A percentile compares a stretch with the other conserved stretches of the same genome.
Evolutionary conservation across 2,329 filamentous ascomycete species (phyloP).

Genomic region (Hypoxylon sp.): DNA sequence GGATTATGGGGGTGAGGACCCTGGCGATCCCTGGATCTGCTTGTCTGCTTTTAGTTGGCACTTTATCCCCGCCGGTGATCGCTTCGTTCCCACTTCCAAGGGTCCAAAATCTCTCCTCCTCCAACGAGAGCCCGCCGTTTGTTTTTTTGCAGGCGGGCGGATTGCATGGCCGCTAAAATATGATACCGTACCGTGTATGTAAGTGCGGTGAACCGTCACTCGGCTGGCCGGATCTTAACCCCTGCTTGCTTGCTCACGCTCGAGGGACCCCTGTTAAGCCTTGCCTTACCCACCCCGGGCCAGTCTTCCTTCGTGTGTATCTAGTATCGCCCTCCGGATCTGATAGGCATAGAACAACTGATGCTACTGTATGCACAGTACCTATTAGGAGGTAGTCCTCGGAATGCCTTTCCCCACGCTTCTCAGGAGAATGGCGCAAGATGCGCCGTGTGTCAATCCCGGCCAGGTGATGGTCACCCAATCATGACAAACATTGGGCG

Average conservation of each 20-base stretch:
- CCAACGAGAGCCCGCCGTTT: slow-evolving; percentile 21
- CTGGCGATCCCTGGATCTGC: slow-evolving; percentile 35
- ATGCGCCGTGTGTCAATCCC: slow-evolving; percentile 26
- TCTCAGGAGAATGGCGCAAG: slow-evolving; percentile 24
- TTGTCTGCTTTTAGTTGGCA: slow-evolving; percentile 24
- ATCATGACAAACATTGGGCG: slow-evolving; percentile 26
- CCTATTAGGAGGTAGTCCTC: slow-evolving; percentile 24
- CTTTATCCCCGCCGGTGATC: slow-evolving; percentile 30
- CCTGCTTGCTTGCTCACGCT: slow-evolving; percentile 14
- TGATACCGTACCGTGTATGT: slow-evolving; percentile 10
- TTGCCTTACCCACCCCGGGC: slow-evolving; percentile 24
- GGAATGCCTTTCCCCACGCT: slow-evolving; percentile 26
- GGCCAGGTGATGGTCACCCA: slow-evolving; percentile 20
- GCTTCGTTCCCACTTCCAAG: slow-evolving; percentile 22
- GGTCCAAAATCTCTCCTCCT: slow-evolving; percentile 23
- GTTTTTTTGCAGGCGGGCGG: slow-evolving; percentile 29
- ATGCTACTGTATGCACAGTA: slow-evolving; percentile 3
- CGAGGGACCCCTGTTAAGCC: slow-evolving; percentile 21
- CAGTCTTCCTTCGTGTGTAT: slow-evolving; percentile 20
- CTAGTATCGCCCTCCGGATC: slow-evolving; percentile 9
- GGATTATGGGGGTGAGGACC: slow-evolving; percentile 15
- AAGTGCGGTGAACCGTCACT: slow-evolving; percentile 32
- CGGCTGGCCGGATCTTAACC: slow-evolving; percentile 34
- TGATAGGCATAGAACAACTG: slow-evolving; percentile 8
- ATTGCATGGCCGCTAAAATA: slow-evolving; percentile 25